Evolutionary conservation across 768 basidiomycete genomes (phyloP), one percentile per base, ranked within the genome.

Genomic region (Mycena indigotica): DNA sequence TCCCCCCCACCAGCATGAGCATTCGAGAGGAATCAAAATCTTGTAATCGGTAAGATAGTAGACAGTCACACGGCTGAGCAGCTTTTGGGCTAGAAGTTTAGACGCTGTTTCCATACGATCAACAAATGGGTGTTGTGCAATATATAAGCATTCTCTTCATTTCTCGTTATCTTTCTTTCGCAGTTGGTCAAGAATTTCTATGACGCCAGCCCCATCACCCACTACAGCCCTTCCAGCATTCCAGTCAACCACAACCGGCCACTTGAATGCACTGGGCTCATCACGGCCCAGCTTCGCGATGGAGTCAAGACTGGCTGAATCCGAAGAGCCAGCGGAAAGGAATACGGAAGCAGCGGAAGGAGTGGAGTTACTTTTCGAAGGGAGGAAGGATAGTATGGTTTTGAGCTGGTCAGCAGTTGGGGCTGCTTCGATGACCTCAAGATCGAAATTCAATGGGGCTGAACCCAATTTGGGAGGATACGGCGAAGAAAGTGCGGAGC

Each of bases 181-280:
- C 54, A 92, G 60, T 25, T 72, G 75, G 61, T 92, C 90, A 67
- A 92, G 65, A 16, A 92, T 86, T 1, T 67, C 66, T 53, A 80
- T 81, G n/a, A 90, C 90, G 19, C 85, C 85, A 5, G 89, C 86
- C 17, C 85, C 74, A 57, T 87, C 84, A 0, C 90, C 90, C 0
- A 91, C 72, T 19, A 80, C 79, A 10, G 84, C 88, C 39, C 77
- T 77, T 1, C 90, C 90, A 23, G 76, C 80, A 16, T 76, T 72
- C 90, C 90, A 92, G 63, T 92, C 85, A 2, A 92, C 90, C 0
- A 92, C 87, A 45, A 92, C 80, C 0, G 90, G 90, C 89, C 88
- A 92, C 61, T 84, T 89, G 62, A 91, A 70, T 16, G 82, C 83
- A 15, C 76, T 77, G 1, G 85, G 87, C 55, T 85, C 84, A 69